Base-by-base conservation (phyloP, 352 stramenopile species). In the Globisporangium echinulatum region DNA sequence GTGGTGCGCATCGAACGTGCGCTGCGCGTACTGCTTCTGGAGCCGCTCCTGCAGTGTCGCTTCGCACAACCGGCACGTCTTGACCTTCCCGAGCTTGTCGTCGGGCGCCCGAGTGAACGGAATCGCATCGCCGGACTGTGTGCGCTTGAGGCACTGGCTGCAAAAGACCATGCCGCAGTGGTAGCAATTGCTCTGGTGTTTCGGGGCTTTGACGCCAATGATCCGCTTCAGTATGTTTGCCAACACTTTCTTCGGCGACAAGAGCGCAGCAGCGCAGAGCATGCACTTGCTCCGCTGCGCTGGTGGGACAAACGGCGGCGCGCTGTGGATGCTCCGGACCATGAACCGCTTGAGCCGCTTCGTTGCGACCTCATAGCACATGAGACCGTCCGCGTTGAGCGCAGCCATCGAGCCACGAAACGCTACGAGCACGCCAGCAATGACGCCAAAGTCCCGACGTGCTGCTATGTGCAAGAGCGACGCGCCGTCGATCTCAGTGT, bases 111-210 rank as follows among this genome's bases (percentile, higher is more conserved):
- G 79, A 33, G 72, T 67, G 56, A 88, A 88, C 7, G 77, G 74
- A 43, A 90, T 74, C 37, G 68, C 68, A 48, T 84, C 82, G 33
- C 44, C 42, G 38, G 75, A 75, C 33, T 79, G 71, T 51, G 75
- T 85, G 42, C 58, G 61, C 52, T 72, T 67, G 13, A 90, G 65
- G 55, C 83, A 93, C 54, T 87, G 59, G 25, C 59, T 63, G 61
- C 83, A 93, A 55, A 85, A 93, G 33, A 93, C 63, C 54, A 90
- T 72, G 1, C 83, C 83, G 63, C 83, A 93, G 61, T 91, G 83
- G 69, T 91, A 93, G 70, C 83, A 93, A 59, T 90, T 91, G 68
- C 75, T 75, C 58, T 87, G 72, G 54, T 85, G 72, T 48, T 61
- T 63, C 14, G 68, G 65, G 63, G 83, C 59, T 25, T 69, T 68